These are phyloP conservation scores for Aegilops longissima DNA, from an alignment of 176 grass and related monocot species.

Conservation along the genomic window DNA sequence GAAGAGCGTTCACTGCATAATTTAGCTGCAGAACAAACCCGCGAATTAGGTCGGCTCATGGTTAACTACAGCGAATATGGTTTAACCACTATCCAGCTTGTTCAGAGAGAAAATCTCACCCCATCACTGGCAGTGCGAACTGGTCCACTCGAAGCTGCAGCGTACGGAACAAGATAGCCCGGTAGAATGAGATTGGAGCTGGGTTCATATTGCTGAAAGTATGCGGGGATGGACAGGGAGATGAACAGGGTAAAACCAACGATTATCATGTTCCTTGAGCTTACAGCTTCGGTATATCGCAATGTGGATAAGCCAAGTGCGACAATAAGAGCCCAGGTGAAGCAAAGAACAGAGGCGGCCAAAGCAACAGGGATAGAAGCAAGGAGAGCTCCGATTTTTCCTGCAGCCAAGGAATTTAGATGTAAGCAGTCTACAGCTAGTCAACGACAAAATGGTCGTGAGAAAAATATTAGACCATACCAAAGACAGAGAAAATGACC, in stretches of 20 bases:
- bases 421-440: background rate
- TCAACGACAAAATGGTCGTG: background rate
- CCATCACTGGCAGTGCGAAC: slow-evolving; percentile 57
- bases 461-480: slow-evolving; percentile 38
- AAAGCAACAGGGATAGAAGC: slow-evolving; percentile 85
- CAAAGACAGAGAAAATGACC: slow-evolving; percentile 79
- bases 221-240: slow-evolving; percentile 80
- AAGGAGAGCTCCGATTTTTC: slow-evolving; percentile 95
- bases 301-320: slow-evolving; percentile 83
- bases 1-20: slow-evolving; percentile 77
- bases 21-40: slow-evolving; percentile 56
- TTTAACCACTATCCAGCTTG: background rate
- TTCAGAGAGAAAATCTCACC: slow-evolving; percentile 35
- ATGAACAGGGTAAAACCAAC: slow-evolving; percentile 97
- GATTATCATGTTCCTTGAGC: slow-evolving; percentile 99
- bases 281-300: slow-evolving; percentile 88
- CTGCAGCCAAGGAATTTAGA: slow-evolving; percentile 35
- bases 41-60: background rate
- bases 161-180: slow-evolving; percentile 86
- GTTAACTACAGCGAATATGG: background rate
- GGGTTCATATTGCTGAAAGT: slow-evolving; percentile 87
- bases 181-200: slow-evolving; percentile 81
- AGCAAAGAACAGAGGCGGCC: slow-evolving; percentile 86
- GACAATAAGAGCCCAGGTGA: slow-evolving; percentile 89
- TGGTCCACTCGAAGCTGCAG: slow-evolving; percentile 81